Conservation (phyloP, 2,329 filamentous ascomycete genomes). For the Rasamsonia emersonii region DNA sequence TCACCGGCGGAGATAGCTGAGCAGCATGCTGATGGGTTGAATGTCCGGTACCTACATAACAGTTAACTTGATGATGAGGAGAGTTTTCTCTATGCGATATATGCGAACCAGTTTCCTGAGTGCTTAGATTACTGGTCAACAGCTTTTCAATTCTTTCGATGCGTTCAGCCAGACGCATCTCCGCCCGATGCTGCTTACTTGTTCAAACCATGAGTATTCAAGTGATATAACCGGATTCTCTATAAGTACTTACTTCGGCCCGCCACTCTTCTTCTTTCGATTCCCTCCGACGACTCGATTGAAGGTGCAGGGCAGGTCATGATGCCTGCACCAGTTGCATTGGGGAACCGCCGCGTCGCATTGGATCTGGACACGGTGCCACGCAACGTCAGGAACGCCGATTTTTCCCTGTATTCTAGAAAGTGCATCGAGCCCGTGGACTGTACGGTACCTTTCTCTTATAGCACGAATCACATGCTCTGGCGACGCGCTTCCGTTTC, state of each 20-base stretch:
- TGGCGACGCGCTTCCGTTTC: background rate
- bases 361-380: constrained; percentile 45
- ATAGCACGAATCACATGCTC: background rate
- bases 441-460: background rate
- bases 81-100: too few relatives aligned
- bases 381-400: too few relatives aligned
- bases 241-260: constrained; percentile 15
- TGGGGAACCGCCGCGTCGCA: constrained; percentile 37
- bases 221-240: background rate
- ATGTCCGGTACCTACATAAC: constrained; percentile 2
- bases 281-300: constrained; percentile 21
- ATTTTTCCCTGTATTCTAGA: too few relatives aligned
- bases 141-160: constrained; percentile 35
- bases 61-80: too few relatives aligned
- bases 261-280: constrained; percentile 18
- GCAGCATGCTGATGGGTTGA: background rate
- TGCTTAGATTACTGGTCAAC: constrained; percentile 22
- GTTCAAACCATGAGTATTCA: too few relatives aligned
- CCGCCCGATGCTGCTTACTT: constrained; percentile 3
- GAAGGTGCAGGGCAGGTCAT: constrained; percentile 41
- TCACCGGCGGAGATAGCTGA: background rate
- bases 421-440: too few relatives aligned
- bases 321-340: constrained; percentile 46
- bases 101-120: constrained; percentile 15
- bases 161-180: constrained; percentile 25